A percentile compares a stretch with the other conserved stretches of the same genome.
These are phyloP conservation scores for Suillus discolor DNA, from an alignment of 768 basidiomycete genomes.

Conservation along the genomic window DNA sequence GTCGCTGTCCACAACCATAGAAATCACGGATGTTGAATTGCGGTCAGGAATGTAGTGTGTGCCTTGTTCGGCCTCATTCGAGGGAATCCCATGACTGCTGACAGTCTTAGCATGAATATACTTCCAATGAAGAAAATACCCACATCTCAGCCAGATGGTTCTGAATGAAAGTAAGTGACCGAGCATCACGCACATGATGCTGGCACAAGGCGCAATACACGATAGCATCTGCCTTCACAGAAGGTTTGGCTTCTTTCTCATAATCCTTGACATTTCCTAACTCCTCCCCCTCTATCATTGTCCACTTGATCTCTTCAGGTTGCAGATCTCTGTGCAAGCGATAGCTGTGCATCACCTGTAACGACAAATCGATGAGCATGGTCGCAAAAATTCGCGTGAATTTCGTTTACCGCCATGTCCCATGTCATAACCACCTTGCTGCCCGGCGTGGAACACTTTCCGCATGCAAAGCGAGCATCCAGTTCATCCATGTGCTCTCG, in stretches of 20 bases:
- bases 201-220: constrained; percentile 4
- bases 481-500: constrained; percentile 5
- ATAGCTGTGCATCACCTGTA: background rate
- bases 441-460: constrained; percentile 1
- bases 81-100: constrained; percentile 1
- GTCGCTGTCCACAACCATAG: background rate
- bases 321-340: background rate
- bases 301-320: background rate
- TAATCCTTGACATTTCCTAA: background rate
- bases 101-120: background rate
- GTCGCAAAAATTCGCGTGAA: too few relatives aligned
- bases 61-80: background rate
- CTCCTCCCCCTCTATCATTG: constrained; percentile 1
- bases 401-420: constrained; percentile 5
- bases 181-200: constrained; percentile 2
- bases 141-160: background rate
- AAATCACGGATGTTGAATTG: background rate
- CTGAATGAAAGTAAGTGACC: background rate
- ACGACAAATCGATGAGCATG: background rate
- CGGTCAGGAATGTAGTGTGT: background rate
- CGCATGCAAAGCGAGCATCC: constrained; percentile 8
- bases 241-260: background rate
- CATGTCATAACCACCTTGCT: constrained; percentile 5
- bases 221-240: background rate
- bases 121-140: background rate